Evolutionary conservation across 2,329 filamentous ascomycete genomes (phyloP).

Genomic region (Endoconidiophora polonica): DNA sequence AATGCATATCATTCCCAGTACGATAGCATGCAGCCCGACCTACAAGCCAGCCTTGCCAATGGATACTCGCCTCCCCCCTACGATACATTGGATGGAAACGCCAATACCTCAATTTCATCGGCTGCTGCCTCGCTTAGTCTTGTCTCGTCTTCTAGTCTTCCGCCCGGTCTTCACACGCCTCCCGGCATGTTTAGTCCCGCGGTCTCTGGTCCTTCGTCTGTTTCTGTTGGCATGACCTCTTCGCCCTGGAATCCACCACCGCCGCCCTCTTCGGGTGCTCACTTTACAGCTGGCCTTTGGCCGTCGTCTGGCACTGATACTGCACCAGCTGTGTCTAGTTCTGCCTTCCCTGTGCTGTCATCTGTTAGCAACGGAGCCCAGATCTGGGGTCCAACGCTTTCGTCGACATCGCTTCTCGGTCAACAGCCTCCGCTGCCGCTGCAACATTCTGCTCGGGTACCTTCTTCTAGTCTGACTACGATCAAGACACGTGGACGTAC

Average conservation of each 20-base stretch:
- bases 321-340: not conserved
- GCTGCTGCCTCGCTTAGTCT: not conserved
- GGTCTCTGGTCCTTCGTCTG: not conserved
- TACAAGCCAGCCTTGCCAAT: constrained; percentile 11
- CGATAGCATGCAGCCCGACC: constrained; percentile 1
- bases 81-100: not conserved
- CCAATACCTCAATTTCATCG: too few relatives aligned
- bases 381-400: not conserved
- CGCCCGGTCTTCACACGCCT: not conserved
- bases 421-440: too few relatives aligned
- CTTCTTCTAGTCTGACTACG: constrained; percentile 15
- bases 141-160: not conserved
- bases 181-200: not conserved
- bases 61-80: not conserved
- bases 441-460: not conserved
- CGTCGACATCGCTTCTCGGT: not conserved
- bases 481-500: constrained; percentile 38
- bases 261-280: constrained; percentile 19
- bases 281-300: constrained; percentile 24
- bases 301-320: constrained; percentile 8
- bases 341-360: not conserved
- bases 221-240: not conserved
- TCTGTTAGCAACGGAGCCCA: not conserved
- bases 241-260: constrained; percentile 22
- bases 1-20: not conserved